Evolutionary conservation across 2,329 filamentous ascomycete genomes (phyloP).

Genomic region (Curvularia lunata): DNA sequence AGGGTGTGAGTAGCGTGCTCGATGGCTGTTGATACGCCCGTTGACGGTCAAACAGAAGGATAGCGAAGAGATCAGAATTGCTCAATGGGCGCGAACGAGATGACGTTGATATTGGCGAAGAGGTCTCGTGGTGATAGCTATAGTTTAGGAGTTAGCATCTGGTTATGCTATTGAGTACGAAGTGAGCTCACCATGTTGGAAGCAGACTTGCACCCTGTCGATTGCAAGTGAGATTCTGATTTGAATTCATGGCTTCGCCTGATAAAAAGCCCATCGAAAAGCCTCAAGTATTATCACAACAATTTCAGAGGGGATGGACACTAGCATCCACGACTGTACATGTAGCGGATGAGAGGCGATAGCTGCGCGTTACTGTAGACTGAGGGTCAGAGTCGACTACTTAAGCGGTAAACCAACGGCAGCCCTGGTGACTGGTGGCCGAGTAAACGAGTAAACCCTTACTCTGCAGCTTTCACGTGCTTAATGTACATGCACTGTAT

Average conservation of each 20-base stretch:
- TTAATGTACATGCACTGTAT: background rate
- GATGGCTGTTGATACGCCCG: constrained; percentile 7
- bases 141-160: background rate
- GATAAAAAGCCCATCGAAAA: background rate
- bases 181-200: background rate
- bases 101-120: background rate
- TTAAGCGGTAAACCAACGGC: constrained; percentile 9
- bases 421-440: background rate
- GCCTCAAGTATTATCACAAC: constrained; percentile 10
- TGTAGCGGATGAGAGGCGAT: background rate
- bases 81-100: background rate
- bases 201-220: background rate
- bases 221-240: constrained; percentile 1
- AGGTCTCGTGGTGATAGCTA: background rate
- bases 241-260: constrained; percentile 6
- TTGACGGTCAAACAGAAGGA: constrained; percentile 17
- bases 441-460: background rate
- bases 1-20: background rate
- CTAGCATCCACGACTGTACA: background rate
- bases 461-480: background rate
- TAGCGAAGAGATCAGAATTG: constrained; percentile 13
- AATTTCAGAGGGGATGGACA: background rate
- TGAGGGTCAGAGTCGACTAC: background rate
- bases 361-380: background rate
- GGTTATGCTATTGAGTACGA: background rate